Base-by-base conservation (phyloP, 2,329 filamentous ascomycete genomes). In the Phaeosphaeria sp. region DNA sequence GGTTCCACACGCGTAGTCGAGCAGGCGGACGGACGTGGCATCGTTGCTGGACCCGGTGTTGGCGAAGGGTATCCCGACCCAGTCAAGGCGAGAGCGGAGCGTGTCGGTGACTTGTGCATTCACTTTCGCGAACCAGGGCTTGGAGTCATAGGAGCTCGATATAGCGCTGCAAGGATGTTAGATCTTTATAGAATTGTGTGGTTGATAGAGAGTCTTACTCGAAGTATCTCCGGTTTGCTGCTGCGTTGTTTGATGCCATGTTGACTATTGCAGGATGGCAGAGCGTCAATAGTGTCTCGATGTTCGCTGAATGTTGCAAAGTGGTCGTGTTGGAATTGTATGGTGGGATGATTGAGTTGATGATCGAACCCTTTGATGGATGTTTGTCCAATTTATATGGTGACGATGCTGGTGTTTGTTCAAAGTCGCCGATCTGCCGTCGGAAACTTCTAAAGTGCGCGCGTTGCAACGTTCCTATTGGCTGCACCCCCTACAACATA, bases 1-100 rank as follows among this genome's bases (percentile, higher is more conserved):
- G 6, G 89, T 88, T 8, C 91, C 91, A 70, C 90, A 93, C 17
- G 91, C 91, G 75, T 93, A 93, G 72, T 93, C 91, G 1, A 93
- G 80, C 20, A 92, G 76, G 46, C 83, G 83, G 43, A 87, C 68
- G 47, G 73, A 61, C 24, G 68, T 55, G 11, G 64, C 70, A 1
- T 74, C 72, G 15, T 73, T 71, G 8, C 75, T 75, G 11, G 63
- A 52, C 2, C 20, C 63, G 1, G 53, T 58, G 25, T 74, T 81
- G 45, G 77, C 74, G 78, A 86, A 88, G 53, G 84, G 80, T 22
- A 86, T 83, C 43, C 86, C 87, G 56, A 91, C 84, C 79, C 90
- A 91, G 51, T 83, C 80, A 6, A 84, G 79, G 30, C 82, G 81
- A 3, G 74, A 74, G 59, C 81, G 80, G 15, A 91, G 80, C 63